Evolutionary conservation across 768 basidiomycete species (phyloP), one percentile per base, ranked within the genome.

Genomic region (Phylloporus sp.): DNA sequence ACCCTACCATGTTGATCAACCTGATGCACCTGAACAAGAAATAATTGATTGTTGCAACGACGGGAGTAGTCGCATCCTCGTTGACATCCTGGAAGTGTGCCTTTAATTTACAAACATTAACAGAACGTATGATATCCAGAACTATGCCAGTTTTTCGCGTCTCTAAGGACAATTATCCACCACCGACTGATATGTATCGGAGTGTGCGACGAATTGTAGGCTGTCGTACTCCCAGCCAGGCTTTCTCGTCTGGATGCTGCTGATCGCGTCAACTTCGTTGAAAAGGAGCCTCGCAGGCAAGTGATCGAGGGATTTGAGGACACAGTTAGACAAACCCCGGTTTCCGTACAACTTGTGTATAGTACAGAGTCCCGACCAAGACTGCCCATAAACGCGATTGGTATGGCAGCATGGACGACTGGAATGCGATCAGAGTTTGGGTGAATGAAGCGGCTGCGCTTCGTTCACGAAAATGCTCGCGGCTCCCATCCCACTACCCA

Each of bases 401-500:
- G 48, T 39, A 38, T 2, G 15, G 38, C 43, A 43, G 8, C 13
- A 38, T 21, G 23, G 27, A 27, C 21, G 23, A 41, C n/a, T n/a
- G n/a, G 44, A 42, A 43, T 27, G 39, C 17, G 44, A 33, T 48
- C 44, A 62, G 31, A 67, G 66, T 44, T 64, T 66, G 29, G 63
- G 45, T 9, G 48, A 31, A 34, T 41, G 47, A 21, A 41, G 39
- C 14, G 56, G 44, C 14, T 44, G 68, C 36, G 66, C 69, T 59
- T 90, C 87, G 56, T 88, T 88, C 14, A 90, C 81, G 48, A 90
- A 84, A 29, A 90, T 76, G 4, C 81, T 81, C 1, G 87, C 87
- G 14, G 88, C 86, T 6, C 88, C 90, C 91, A 93, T 91, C 15
- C 91, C 91, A 57, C 84, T 87, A 18, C 92, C 92, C 22, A 88